phyloP scores from a whole-genome alignment of 2,329 filamentous ascomycete genomes.

The Meredithiella fracta region DNA sequence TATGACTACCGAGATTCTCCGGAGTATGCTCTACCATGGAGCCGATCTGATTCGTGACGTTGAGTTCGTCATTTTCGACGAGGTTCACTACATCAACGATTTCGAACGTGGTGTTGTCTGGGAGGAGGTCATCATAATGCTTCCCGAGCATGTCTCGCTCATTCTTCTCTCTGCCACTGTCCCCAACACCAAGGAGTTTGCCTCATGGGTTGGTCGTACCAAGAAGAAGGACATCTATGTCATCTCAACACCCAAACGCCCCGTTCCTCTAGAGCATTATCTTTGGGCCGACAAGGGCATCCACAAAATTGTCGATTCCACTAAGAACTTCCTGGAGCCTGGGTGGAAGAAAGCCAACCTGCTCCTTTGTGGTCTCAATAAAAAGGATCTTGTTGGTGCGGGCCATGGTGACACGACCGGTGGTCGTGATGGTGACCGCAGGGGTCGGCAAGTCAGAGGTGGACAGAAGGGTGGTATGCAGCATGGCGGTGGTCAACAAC shows the following conservation, averaged over 20 bases:
- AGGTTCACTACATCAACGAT: slow-evolving; percentile 98
- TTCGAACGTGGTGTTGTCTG: slow-evolving; percentile 90
- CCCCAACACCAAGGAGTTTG: slow-evolving; percentile 93
- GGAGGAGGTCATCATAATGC: slow-evolving; percentile 99
- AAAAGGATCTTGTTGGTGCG: slow-evolving; percentile 14
- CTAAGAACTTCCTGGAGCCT: slow-evolving; percentile 79
- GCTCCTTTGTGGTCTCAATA: slow-evolving; percentile 66
- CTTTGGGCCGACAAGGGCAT: slow-evolving; percentile 89
- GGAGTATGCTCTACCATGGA: slow-evolving; percentile 94
- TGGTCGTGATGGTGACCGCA: slow-evolving; percentile 17
- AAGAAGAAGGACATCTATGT: slow-evolving; percentile 99
- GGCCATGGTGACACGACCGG: too few species aligned
- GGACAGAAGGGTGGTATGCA: slow-evolving; percentile 24
- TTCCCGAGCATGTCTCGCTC: slow-evolving; percentile 89
- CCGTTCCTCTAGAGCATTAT: slow-evolving; percentile 88
- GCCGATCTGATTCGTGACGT: slow-evolving; percentile 93
- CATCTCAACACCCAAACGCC: slow-evolving; percentile 89
- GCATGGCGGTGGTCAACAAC: slow-evolving; percentile 34
- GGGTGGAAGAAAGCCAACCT: slow-evolving; percentile 92
- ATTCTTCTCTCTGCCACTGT: slow-evolving; percentile 93
- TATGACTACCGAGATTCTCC: slow-evolving; percentile 96
- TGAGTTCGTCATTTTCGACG: slow-evolving; percentile 97
- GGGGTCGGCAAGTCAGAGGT: slow-evolving; percentile 17
- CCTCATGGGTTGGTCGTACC: slow-evolving; percentile 92
- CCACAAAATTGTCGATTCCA: slow-evolving; percentile 82